These are phyloP conservation scores for Mortierella sp. DNA, from an alignment of 371 early-diverging fungal genomes.

Conservation along the genomic window DNA sequence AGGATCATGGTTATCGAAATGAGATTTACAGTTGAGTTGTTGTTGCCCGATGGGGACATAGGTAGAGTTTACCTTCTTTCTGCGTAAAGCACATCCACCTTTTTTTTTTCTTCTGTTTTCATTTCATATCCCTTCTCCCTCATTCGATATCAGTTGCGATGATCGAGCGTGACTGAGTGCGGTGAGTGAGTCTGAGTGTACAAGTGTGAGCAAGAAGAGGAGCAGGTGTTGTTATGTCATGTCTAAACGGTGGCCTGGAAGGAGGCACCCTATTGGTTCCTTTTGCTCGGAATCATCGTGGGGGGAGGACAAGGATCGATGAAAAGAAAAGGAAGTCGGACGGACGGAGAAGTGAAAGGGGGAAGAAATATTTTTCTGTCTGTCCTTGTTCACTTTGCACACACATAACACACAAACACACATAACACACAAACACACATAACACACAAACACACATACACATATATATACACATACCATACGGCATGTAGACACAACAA, in stretches of 20 bases:
- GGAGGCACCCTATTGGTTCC: neutral
- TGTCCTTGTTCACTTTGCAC: neutral
- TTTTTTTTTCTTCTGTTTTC: neutral
- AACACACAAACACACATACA: too few relatives aligned
- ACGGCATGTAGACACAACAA: too few relatives aligned
- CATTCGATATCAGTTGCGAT: neutral
- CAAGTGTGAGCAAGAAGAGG: neutral
- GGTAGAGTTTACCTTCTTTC: neutral
- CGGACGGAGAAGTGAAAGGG: neutral
- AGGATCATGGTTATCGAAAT: too few relatives aligned
- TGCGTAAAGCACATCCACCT: too few relatives aligned
- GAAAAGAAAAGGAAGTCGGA: neutral
- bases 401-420: too few relatives aligned
- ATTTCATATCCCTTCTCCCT: neutral
- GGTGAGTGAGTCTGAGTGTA: neutral
- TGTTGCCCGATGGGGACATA: neutral
- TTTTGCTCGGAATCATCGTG: constrained; percentile 6
- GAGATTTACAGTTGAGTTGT: neutral
- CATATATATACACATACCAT: too few relatives aligned
- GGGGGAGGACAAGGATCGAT: neutral
- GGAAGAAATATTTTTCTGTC: too few relatives aligned
- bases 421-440: too few relatives aligned
- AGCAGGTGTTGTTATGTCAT: constrained; percentile 6
- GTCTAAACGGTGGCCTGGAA: constrained; percentile 7
- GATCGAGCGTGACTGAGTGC: constrained; percentile 4